Conservation (phyloP, 306 rosid genomes). For the Castanea crenata region DNA sequence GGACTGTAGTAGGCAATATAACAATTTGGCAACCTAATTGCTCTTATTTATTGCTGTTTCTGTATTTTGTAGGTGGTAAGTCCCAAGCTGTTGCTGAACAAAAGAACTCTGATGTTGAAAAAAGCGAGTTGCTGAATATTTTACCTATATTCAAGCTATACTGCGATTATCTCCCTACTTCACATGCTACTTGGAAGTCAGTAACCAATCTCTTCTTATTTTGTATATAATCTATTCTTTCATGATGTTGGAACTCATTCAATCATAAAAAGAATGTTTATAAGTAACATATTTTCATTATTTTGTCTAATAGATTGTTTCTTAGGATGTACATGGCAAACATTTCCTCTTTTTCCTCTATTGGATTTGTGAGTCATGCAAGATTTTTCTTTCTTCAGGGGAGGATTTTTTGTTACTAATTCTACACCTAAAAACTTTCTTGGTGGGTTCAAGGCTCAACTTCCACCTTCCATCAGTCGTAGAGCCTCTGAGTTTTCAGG, state of each 20-base stretch:
- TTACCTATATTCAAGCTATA: conserved; percentile 17
- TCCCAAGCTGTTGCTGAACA: conserved; percentile 17
- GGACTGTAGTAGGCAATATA: not conserved
- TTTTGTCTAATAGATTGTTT: not conserved
- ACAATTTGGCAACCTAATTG: not conserved
- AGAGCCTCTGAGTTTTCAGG: conserved; percentile 42
- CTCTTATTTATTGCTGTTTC: conserved; percentile 2
- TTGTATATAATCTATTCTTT: not conserved
- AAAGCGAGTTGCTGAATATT: conserved; percentile 15
- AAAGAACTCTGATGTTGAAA: conserved; percentile 23
- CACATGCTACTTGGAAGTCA: conserved; percentile 55
- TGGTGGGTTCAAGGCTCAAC: conserved; percentile 63
- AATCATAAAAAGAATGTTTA: not conserved
- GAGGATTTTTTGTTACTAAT: conserved; percentile 38
- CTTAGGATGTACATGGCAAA: not conserved
- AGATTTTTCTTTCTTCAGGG: conserved; percentile 47
- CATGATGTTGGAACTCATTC: not conserved
- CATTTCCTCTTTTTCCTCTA: not conserved
- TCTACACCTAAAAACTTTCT: conserved; percentile 12
- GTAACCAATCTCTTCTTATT: conserved; percentile 33
- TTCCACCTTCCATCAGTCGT: conserved; percentile 44
- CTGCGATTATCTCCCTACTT: conserved; percentile 40
- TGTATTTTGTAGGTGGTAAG: conserved; percentile 26
- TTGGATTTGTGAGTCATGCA: not conserved
- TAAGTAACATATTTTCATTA: not conserved